These are phyloP conservation scores for Phytophthora pinifolia DNA, from an alignment of 352 stramenopile genomes.

Conservation along the genomic window DNA sequence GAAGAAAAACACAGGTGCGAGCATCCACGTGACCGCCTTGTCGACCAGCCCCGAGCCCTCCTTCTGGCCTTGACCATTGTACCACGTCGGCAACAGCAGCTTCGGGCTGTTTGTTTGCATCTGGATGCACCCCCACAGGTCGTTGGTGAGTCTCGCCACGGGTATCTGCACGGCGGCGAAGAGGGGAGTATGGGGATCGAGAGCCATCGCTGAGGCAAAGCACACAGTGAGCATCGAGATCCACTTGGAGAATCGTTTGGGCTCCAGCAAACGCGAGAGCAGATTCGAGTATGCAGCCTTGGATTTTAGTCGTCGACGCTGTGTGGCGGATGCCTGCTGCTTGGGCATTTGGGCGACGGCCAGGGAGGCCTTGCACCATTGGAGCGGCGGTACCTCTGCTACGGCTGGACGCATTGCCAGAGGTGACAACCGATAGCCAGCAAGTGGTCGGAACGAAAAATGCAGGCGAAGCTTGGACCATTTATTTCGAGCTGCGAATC, in stretches of 20 bases:
- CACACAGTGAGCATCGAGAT: constrained; percentile 2
- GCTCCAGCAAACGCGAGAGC: constrained; percentile 5
- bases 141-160: constrained; percentile 1
- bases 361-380: constrained; percentile 3
- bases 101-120: constrained; percentile 5
- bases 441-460: constrained; percentile 24
- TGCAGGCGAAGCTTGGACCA: no score
- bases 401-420: constrained; percentile 14
- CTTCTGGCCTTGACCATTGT: constrained; percentile 3
- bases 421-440: constrained; percentile 2
- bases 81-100: constrained; percentile 3
- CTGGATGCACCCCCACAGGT: neutral
- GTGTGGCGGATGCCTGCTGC: neutral
- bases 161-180: constrained; percentile 3
- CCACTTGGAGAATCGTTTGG: constrained; percentile 16
- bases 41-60: constrained; percentile 18
- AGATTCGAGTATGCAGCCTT: constrained; percentile 12
- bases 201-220: constrained; percentile 9
- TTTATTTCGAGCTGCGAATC: constrained; percentile 16
- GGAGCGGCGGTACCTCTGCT: neutral
- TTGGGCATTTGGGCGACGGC: neutral
- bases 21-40: constrained; percentile 31
- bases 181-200: constrained; percentile 1
- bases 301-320: constrained; percentile 13
- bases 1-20: constrained; percentile 47